Conservation (phyloP, 805 yeast species). For the Metschnikowia similis region DNA sequence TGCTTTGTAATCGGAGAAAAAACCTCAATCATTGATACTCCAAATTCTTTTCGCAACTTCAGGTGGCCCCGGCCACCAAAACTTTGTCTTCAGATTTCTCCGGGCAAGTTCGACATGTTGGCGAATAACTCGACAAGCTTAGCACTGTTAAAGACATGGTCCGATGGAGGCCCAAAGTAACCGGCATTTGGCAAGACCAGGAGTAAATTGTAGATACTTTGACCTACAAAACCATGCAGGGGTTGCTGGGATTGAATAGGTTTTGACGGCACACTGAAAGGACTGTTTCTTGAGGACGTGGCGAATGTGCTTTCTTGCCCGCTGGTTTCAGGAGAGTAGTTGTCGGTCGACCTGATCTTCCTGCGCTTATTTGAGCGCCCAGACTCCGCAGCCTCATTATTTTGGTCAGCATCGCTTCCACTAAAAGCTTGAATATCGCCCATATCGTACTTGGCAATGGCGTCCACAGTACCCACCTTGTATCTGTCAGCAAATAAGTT, state of each 20-base stretch:
- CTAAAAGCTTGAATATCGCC: conserved; percentile 17
- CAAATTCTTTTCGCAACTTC: background rate
- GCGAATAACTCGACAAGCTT: conserved; percentile 45
- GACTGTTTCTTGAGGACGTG: background rate
- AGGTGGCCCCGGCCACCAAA: background rate
- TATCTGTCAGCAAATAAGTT: conserved; percentile 37
- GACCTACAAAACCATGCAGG: conserved; percentile 29
- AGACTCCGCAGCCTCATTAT: conserved; percentile 9
- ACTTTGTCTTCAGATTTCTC: conserved; percentile 3
- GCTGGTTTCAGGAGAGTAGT: conserved; percentile 8
- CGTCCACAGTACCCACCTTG: conserved; percentile 33
- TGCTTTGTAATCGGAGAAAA: background rate
- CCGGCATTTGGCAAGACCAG: conserved; percentile 59
- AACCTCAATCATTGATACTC: background rate
- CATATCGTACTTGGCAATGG: conserved; percentile 35
- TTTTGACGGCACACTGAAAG: conserved; percentile 3
- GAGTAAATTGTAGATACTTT: conserved; percentile 40
- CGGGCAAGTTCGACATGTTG: conserved; percentile 24
- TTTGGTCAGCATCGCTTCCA: conserved; percentile 13
- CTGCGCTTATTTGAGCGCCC: conserved; percentile 7
- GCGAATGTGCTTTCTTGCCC: background rate
- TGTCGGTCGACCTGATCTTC: conserved; percentile 2
- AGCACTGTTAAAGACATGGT: conserved; percentile 50
- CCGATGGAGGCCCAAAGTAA: conserved; percentile 44
- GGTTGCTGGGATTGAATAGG: conserved; percentile 7